A percentile compares a stretch with the other conserved stretches of the same genome.
Conservation (phyloP, 352 stramenopile genomes). For the Pythium folliculosum region DNA sequence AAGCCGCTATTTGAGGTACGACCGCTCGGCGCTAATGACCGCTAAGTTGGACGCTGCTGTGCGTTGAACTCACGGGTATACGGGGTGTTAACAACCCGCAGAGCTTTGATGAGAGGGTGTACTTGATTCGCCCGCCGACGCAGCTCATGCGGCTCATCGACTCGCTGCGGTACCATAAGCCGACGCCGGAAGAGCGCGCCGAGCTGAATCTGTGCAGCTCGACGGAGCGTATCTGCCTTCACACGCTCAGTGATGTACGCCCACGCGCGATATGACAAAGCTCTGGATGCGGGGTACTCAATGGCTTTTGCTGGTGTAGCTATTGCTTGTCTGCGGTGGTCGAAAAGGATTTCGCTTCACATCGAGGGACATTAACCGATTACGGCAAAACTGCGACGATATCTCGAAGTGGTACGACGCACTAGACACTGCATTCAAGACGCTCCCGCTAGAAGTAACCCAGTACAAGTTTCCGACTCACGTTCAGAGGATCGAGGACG, state of each 20-base stretch:
- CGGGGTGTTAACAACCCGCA: slow-evolving; percentile 16
- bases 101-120: slow-evolving; percentile 77
- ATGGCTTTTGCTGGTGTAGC: slow-evolving; percentile 32
- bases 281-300: not conserved
- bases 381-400: slow-evolving; percentile 51
- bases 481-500: slow-evolving; percentile 65
- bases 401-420: slow-evolving; percentile 54
- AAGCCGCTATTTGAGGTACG: slow-evolving; percentile 76
- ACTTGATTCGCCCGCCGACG: slow-evolving; percentile 67
- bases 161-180: slow-evolving; percentile 82
- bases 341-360: slow-evolving; percentile 81
- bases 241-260: slow-evolving; percentile 75
- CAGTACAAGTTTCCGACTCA: slow-evolving; percentile 54
- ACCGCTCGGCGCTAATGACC: not conserved
- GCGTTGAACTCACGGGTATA: not conserved
- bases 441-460: slow-evolving; percentile 59
- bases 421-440: slow-evolving; percentile 55
- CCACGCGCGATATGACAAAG: not conserved
- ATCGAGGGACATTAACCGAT: slow-evolving; percentile 64
- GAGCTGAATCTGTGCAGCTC: slow-evolving; percentile 74
- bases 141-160: slow-evolving; percentile 86
- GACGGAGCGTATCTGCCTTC: slow-evolving; percentile 72
- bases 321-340: slow-evolving; percentile 72
- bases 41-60: not conserved
- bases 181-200: slow-evolving; percentile 65